Conservation (phyloP, 805 yeast genomes). For the Candida alai region DNA sequence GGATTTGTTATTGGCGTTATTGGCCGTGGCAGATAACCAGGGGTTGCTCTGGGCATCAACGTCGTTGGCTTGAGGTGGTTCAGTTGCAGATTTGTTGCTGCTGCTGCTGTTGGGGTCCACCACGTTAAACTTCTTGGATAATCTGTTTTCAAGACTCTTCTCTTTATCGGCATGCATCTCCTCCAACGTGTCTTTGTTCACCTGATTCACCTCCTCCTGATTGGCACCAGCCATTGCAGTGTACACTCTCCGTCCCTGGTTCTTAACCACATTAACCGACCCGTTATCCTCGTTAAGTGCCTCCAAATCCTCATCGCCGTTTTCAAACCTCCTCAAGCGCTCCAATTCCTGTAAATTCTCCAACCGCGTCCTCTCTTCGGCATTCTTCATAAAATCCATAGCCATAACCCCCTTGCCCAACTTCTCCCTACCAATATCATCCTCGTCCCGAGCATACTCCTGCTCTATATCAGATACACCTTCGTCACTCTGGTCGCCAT, state of each 20-base stretch:
- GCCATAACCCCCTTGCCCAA: slow-evolving; percentile 87
- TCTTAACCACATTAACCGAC: slow-evolving; percentile 47
- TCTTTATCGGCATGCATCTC: slow-evolving; percentile 52
- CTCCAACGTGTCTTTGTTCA: slow-evolving; percentile 32
- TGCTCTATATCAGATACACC: slow-evolving; percentile 45
- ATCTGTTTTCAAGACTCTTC: slow-evolving; percentile 40
- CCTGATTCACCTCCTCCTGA: slow-evolving; percentile 31
- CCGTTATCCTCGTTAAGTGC: slow-evolving; percentile 31
- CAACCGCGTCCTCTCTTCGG: slow-evolving; percentile 64
- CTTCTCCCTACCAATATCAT: slow-evolving; percentile 28
- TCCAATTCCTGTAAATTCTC: slow-evolving; percentile 54
- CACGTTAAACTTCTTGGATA: slow-evolving; percentile 21
- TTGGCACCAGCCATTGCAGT: slow-evolving; percentile 56
- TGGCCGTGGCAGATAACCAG: slow-evolving; percentile 26
- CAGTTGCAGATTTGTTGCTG: slow-evolving; percentile 5
- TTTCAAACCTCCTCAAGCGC: slow-evolving; percentile 45
- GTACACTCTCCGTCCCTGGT: slow-evolving; percentile 78
- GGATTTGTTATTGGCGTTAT: slow-evolving; percentile 23
- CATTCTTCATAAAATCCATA: slow-evolving; percentile 95
- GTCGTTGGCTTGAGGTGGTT: slow-evolving; percentile 4
- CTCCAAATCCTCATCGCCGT: slow-evolving; percentile 36
- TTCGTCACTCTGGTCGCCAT: slow-evolving; percentile 51
- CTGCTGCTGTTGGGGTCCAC: slow-evolving; percentile 15
- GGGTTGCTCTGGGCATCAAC: slow-evolving; percentile 28
- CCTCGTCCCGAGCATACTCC: slow-evolving; percentile 33